Evolutionary conservation across 179 eudicot genomes (phyloP).

Genomic region (Vitellaria paradoxa): DNA sequence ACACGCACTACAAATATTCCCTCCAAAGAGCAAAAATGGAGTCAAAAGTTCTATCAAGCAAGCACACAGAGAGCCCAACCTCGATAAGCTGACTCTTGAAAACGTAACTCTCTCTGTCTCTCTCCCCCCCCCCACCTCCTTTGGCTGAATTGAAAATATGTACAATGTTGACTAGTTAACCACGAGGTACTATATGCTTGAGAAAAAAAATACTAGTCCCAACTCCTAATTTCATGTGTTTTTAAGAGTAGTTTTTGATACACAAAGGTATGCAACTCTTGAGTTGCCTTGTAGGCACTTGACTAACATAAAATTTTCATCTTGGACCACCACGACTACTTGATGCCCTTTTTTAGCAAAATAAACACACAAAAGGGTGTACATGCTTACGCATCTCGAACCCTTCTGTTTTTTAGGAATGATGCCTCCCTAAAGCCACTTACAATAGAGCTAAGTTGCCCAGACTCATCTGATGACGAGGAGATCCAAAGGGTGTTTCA

Average conservation of each 20-base stretch:
- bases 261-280: too few relatives aligned
- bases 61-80: slow-evolving; percentile 36
- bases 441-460: slow-evolving; percentile 53
- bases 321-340: slow-evolving; percentile 46
- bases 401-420: slow-evolving; percentile 46
- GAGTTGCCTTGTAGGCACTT: slow-evolving; percentile 33
- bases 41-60: slow-evolving; percentile 26
- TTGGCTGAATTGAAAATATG: too few relatives aligned
- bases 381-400: slow-evolving; percentile 43
- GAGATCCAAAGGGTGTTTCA: slow-evolving; percentile 33
- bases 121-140: neutral
- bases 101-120: slow-evolving; percentile 28
- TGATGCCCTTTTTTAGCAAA: slow-evolving; percentile 45
- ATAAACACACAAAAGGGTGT: slow-evolving; percentile 35
- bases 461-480: slow-evolving; percentile 27
- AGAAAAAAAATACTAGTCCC: too few relatives aligned
- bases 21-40: slow-evolving; percentile 50
- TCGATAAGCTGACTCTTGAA: slow-evolving; percentile 42
- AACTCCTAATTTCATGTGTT: neutral
- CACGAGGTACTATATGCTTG: too few relatives aligned
- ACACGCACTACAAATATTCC: slow-evolving; percentile 41
- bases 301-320: slow-evolving; percentile 40
- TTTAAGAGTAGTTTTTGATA: neutral
- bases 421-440: slow-evolving; percentile 50
- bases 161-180: too few relatives aligned